phyloP scores from a whole-genome alignment of 169 alveolate species.

The Plasmodium billcollinsi region DNA sequence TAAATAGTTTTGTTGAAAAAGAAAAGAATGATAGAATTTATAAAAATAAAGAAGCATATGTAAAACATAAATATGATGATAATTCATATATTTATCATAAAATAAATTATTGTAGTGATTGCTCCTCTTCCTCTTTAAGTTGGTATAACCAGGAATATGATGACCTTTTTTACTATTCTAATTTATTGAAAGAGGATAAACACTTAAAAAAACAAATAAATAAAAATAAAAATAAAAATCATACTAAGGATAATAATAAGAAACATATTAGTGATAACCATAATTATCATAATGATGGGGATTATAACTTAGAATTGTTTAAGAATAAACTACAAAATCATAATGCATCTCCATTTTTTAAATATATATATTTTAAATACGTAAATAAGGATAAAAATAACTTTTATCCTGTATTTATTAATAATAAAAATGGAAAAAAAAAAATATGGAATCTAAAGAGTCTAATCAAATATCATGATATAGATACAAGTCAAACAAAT shows the following conservation, averaged over 20 bases:
- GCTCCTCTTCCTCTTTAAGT: slow-evolving; percentile 67
- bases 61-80: slow-evolving; percentile 62
- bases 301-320: neutral
- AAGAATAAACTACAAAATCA: neutral
- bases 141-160: slow-evolving; percentile 55
- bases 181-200: slow-evolving; percentile 39
- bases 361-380: slow-evolving; percentile 45
- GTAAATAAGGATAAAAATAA: slow-evolving; percentile 19
- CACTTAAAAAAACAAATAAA: neutral
- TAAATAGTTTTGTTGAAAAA: slow-evolving; percentile 43
- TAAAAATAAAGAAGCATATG: slow-evolving; percentile 55
- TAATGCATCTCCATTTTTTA: slow-evolving; percentile 51
- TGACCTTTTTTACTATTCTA: slow-evolving; percentile 42
- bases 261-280: neutral
- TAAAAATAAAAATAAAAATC: neutral
- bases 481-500: slow-evolving; percentile 2
- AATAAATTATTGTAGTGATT: slow-evolving; percentile 58
- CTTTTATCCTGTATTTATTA: slow-evolving; percentile 45
- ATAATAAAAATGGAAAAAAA: slow-evolving; percentile 53
- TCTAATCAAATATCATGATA: slow-evolving; percentile 2
- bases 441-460: slow-evolving; percentile 49
- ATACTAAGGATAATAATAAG: neutral
- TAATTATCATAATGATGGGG: neutral
- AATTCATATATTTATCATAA: slow-evolving; percentile 39
- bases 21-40: slow-evolving; percentile 28